Conservation (phyloP, 2,329 filamentous ascomycete species). For the Epichloe uncinata region DNA sequence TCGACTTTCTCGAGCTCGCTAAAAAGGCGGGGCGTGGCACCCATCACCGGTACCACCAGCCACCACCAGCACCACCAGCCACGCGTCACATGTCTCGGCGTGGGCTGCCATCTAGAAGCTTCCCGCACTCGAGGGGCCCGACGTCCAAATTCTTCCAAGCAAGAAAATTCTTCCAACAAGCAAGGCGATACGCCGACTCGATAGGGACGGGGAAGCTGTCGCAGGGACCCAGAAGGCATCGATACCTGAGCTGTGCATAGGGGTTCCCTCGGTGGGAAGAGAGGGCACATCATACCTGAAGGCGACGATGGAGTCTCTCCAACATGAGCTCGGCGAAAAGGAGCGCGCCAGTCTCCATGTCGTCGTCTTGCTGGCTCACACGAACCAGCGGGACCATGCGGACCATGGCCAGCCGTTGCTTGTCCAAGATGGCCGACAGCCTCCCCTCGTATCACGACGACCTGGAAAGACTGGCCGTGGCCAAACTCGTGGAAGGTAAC, state of each 20-base stretch:
- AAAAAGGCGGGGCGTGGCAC: too few species aligned
- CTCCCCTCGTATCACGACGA: neutral
- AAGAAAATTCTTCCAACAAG: too few species aligned
- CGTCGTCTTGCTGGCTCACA: constrained; percentile 6
- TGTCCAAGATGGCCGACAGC: constrained; percentile 2
- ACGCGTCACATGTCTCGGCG: neutral
- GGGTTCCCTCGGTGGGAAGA: constrained; percentile 4
- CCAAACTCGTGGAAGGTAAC: too few species aligned
- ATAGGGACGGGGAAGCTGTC: neutral
- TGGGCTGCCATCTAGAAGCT: neutral
- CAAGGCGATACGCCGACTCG: constrained; percentile 1
- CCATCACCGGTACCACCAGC: too few species aligned
- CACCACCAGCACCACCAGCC: neutral
- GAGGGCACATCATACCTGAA: constrained; percentile 6
- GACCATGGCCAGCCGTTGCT: constrained; percentile 4
- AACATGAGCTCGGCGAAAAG: constrained; percentile 1
- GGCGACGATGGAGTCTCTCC: constrained; percentile 4
- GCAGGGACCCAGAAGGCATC: neutral
- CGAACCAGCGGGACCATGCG: constrained; percentile 1
- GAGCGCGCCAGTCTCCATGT: constrained; percentile 3
- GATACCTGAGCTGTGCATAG: constrained; percentile 6
- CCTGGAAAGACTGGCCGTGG: too few species aligned
- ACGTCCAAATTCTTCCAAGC: too few species aligned
- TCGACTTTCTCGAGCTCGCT: neutral
- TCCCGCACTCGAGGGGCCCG: neutral